Evolutionary conservation across 1,284 basidiomycete species (phyloP).

Genomic region (Anthracocystis setariae): DNA sequence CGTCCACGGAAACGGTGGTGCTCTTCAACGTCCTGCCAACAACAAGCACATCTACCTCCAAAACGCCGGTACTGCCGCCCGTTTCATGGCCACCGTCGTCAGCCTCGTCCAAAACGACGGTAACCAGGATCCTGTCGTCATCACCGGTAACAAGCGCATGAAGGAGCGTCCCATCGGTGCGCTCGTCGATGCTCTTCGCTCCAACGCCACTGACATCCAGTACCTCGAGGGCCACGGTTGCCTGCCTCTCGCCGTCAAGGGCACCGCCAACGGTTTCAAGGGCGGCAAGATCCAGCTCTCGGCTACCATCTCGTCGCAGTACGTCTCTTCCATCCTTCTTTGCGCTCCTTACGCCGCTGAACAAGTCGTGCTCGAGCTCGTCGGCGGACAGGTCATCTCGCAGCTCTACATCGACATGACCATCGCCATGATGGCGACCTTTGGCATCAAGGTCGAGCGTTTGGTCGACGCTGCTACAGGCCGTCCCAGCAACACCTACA

Average conservation of each 20-base stretch:
- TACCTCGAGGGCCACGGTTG: conserved; percentile 85
- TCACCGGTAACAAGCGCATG: conserved; percentile 98
- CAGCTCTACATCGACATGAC: conserved; percentile 99
- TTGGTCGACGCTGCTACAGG: conserved; percentile 76
- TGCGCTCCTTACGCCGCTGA: conserved; percentile 91
- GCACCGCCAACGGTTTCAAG: conserved; percentile 75
- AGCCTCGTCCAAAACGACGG: conserved; percentile 72
- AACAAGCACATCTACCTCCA: conserved; percentile 93
- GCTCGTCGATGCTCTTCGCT: conserved; percentile 87
- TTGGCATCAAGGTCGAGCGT: conserved; percentile 83
- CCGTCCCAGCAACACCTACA: conserved; percentile 77
- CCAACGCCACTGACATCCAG: conserved; percentile 82
- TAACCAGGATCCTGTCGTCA: conserved; percentile 69
- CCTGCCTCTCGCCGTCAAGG: conserved; percentile 82
- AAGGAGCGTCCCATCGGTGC: conserved; percentile 94
- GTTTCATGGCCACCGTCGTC: conserved; percentile 96
- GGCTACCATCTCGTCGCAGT: conserved; percentile 95
- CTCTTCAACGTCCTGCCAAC: conserved; percentile 70
- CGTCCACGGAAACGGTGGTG: conserved; percentile 85
- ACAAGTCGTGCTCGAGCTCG: conserved; percentile 85
- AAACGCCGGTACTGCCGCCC: conserved; percentile 96
- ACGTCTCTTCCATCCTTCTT: conserved; percentile 94
- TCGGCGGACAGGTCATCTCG: conserved; percentile 92
- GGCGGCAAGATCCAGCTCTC: conserved; percentile 88
- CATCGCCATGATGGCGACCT: conserved; percentile 95